Evolutionary conservation across 345 rosid species (phyloP).

Genomic region (Populus pruinosa): DNA sequence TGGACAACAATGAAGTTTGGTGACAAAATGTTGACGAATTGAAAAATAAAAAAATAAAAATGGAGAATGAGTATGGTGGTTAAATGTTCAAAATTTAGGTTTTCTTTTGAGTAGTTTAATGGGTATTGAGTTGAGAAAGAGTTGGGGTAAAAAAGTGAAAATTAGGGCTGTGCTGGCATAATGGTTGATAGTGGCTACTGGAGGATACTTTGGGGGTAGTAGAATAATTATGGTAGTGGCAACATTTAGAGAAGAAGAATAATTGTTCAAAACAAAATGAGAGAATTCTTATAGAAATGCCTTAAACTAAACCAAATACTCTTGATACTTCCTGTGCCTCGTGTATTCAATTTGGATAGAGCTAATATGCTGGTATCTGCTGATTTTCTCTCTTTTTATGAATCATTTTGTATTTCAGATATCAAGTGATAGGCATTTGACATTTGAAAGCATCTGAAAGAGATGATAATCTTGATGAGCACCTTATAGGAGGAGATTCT

Average conservation of each 20-base stretch:
- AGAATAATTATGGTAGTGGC: background rate
- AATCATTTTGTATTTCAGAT: background rate
- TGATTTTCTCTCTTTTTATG: background rate
- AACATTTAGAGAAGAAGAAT: background rate
- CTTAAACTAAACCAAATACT: background rate
- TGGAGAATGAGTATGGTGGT: background rate
- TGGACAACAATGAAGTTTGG: background rate
- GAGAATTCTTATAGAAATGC: background rate
- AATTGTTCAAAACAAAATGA: background rate
- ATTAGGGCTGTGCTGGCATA: background rate
- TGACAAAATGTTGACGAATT: background rate
- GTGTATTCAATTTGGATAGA: background rate
- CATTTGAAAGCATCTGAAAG: background rate
- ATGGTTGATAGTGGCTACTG: background rate
- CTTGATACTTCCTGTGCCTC: background rate
- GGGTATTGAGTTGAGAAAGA: background rate
- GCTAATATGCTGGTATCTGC: background rate
- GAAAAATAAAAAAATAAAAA: background rate
- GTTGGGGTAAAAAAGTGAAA: background rate
- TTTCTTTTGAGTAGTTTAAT: background rate
- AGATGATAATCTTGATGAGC: background rate
- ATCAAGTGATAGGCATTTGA: background rate
- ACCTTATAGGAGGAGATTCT: background rate
- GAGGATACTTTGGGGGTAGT: background rate
- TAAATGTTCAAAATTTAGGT: background rate